A percentile compares a stretch with the other conserved stretches of the same genome.
These are phyloP conservation scores for Kodamaea anthophila DNA, from an alignment of 1,139 yeast genomes.

Conservation along the genomic window DNA sequence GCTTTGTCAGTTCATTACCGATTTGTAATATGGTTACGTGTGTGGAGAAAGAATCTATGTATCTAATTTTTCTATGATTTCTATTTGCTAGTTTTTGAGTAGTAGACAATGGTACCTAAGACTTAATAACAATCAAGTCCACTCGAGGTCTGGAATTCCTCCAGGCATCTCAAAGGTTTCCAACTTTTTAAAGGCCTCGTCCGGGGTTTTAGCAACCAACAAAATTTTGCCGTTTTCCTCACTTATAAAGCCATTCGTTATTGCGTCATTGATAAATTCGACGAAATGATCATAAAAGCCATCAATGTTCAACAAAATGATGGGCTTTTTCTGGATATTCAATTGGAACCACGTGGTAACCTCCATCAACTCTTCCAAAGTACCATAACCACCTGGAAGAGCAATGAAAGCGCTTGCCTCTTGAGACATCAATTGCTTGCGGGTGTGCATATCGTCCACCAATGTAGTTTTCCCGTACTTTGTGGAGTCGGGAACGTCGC, in stretches of 20 bases:
- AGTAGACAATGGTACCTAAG: no score
- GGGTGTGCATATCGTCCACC: slow-evolving; percentile 85
- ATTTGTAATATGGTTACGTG: neutral
- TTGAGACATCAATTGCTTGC: slow-evolving; percentile 81
- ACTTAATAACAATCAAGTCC: slow-evolving; percentile 46
- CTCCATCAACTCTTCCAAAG: slow-evolving; percentile 85
- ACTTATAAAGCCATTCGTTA: slow-evolving; percentile 63
- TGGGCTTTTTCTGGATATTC: slow-evolving; percentile 78
- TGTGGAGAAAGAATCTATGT: neutral
- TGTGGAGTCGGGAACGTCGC: slow-evolving; percentile 41
- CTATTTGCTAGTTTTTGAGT: no score
- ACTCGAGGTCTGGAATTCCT: slow-evolving; percentile 67
- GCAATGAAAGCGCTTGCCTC: slow-evolving; percentile 87
- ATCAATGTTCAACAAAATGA: slow-evolving; percentile 67
- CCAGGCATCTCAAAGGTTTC: slow-evolving; percentile 61
- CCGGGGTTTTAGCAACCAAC: slow-evolving; percentile 60
- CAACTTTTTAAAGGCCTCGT: slow-evolving; percentile 58
- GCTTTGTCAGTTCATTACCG: no score
- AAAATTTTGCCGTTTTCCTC: slow-evolving; percentile 62
- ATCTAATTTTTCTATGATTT: neutral
- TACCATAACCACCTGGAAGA: slow-evolving; percentile 90
- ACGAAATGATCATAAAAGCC: slow-evolving; percentile 76
- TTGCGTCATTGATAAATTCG: slow-evolving; percentile 50
- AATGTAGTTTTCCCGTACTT: slow-evolving; percentile 74
- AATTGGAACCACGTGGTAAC: slow-evolving; percentile 87